phyloP scores from a whole-genome alignment of 768 basidiomycete genomes.

The Suillus ampliporus region DNA sequence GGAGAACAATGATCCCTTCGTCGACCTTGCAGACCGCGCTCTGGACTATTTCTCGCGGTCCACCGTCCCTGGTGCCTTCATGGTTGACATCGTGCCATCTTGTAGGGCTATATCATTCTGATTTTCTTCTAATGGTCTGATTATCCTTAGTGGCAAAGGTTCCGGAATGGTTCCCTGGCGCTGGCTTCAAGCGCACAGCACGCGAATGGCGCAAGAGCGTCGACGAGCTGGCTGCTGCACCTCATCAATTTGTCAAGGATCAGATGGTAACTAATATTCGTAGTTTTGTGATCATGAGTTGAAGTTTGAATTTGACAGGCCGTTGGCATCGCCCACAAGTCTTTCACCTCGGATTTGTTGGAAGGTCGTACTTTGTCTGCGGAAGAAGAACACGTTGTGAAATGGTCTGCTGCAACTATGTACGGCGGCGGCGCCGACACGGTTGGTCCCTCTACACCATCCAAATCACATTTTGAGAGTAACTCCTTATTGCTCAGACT shows the following conservation, averaged over 20 bases:
- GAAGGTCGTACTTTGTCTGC: slow-evolving; percentile 53
- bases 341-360: slow-evolving; percentile 63
- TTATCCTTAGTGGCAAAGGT: slow-evolving; percentile 43
- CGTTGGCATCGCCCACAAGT: slow-evolving; percentile 50
- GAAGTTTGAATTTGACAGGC: slow-evolving; percentile 43
- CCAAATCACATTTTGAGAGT: neutral
- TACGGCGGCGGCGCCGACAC: slow-evolving; percentile 26
- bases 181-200: slow-evolving; percentile 58
- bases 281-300: neutral
- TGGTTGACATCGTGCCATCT: slow-evolving; percentile 60
- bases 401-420: slow-evolving; percentile 58
- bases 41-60: slow-evolving; percentile 58
- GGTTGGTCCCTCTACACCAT: neutral
- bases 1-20: slow-evolving; percentile 55
- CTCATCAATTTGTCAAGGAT: slow-evolving; percentile 62
- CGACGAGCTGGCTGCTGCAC: slow-evolving; percentile 50
- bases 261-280: slow-evolving; percentile 50
- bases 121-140: neutral
- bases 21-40: slow-evolving; percentile 56
- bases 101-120: slow-evolving; percentile 26
- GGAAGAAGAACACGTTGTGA: slow-evolving; percentile 64
- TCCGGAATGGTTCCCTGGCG: slow-evolving; percentile 64
- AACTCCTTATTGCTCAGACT: neutral
- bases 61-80: slow-evolving; percentile 50
- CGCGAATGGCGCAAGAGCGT: slow-evolving; percentile 58